Percentiles rank a stretch among this genome's conserved stretches.
Conservation (phyloP, 495 filamentous ascomycete species). For the Xylaria longipes region DNA sequence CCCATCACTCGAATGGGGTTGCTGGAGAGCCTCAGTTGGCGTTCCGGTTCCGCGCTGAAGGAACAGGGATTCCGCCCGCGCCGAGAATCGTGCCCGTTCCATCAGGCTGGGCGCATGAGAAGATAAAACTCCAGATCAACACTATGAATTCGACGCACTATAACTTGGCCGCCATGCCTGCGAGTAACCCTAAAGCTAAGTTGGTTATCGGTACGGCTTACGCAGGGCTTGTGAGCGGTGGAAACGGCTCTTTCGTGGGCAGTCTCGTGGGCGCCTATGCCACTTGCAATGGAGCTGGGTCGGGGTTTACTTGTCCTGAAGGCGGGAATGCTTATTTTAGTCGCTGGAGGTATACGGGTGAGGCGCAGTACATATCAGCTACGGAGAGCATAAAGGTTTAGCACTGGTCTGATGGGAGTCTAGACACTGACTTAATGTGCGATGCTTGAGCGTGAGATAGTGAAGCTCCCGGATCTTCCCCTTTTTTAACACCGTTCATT, state of each 20-base stretch:
- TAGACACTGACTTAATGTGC: background rate
- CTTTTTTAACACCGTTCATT: background rate
- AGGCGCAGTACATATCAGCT: conserved; percentile 40
- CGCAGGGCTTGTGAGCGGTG: conserved; percentile 44
- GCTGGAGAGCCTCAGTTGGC: conserved; percentile 24
- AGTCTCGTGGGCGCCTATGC: conserved; percentile 52
- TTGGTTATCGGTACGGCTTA: conserved; percentile 40
- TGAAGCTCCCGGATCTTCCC: background rate
- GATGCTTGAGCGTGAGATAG: background rate
- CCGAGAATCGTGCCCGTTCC: conserved; percentile 25
- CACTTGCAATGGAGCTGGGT: conserved; percentile 51
- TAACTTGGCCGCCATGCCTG: conserved; percentile 39
- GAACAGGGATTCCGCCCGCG: conserved; percentile 21
- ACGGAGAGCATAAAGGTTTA: conserved; percentile 28
- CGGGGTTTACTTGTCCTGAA: conserved; percentile 32
- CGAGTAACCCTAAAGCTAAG: conserved; percentile 19
- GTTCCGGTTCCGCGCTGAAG: conserved; percentile 41
- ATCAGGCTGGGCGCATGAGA: conserved; percentile 33
- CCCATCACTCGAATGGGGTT: background rate
- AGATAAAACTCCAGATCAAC: conserved; percentile 42
- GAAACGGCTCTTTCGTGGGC: conserved; percentile 45
- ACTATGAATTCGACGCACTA: conserved; percentile 48
- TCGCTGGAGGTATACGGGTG: conserved; percentile 46
- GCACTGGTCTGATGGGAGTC: background rate
- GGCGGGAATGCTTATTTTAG: conserved; percentile 44